Evolutionary conservation across 2,329 filamentous ascomycete species (phyloP).

Genomic region (Cercospora sesami): DNA sequence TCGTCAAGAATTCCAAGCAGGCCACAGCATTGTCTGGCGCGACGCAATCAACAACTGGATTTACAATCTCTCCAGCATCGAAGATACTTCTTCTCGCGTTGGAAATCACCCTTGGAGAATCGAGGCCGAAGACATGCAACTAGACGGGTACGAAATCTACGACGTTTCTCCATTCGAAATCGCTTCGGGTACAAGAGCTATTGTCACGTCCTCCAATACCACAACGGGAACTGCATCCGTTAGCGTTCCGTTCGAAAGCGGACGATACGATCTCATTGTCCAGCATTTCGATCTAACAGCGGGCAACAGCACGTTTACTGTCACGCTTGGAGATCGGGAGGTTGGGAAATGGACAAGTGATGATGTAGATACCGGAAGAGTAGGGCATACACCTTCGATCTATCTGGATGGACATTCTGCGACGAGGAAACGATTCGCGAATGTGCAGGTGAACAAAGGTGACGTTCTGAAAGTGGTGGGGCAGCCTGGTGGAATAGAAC

Average conservation of each 20-base stretch:
- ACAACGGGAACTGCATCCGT: constrained; percentile 54
- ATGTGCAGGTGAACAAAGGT: constrained; percentile 54
- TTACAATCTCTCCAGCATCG: constrained; percentile 59
- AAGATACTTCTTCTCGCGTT: constrained; percentile 58
- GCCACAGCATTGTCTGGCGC: constrained; percentile 69
- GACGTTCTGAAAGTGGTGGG: constrained; percentile 59
- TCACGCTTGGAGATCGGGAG: constrained; percentile 55
- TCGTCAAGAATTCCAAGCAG: constrained; percentile 65
- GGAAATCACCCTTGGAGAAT: constrained; percentile 64
- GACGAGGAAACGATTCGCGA: constrained; percentile 51
- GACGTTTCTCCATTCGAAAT: constrained; percentile 60
- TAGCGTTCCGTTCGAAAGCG: constrained; percentile 51
- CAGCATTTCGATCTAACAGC: constrained; percentile 66
- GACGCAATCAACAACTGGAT: constrained; percentile 68
- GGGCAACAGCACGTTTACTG: constrained; percentile 58
- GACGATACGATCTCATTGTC: constrained; percentile 63
- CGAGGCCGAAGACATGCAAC: constrained; percentile 65
- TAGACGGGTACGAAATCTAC: constrained; percentile 59
- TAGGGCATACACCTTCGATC: constrained; percentile 60
- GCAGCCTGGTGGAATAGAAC: constrained; percentile 60
- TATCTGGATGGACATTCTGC: constrained; percentile 67
- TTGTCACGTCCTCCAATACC: constrained; percentile 57
- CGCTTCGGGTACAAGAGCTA: constrained; percentile 57
- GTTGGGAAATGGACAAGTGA: constrained; percentile 56
- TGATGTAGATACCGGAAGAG: constrained; percentile 51